phyloP scores from a whole-genome alignment of 2,329 filamentous ascomycete genomes.

The Cordyceps cicadae region DNA sequence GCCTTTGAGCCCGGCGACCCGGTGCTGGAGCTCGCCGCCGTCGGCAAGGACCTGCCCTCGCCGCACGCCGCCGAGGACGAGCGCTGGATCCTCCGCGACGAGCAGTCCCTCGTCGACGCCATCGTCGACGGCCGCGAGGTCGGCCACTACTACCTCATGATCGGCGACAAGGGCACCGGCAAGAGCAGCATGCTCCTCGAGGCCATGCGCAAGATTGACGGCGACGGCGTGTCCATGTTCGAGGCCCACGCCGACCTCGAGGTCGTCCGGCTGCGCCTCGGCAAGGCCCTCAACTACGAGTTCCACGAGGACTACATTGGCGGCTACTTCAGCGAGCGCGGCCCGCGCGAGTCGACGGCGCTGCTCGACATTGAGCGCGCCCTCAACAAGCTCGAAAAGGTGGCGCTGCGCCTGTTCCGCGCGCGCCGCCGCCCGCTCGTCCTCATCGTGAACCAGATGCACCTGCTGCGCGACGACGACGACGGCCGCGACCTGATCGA shows the following conservation, averaged over 20 bases:
- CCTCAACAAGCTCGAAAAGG: constrained; percentile 96
- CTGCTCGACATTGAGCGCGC: constrained; percentile 92
- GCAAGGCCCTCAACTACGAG: constrained; percentile 91
- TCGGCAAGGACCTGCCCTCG: constrained; percentile 47
- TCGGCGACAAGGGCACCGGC: constrained; percentile 92
- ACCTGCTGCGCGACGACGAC: constrained; percentile 83
- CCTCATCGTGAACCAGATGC: constrained; percentile 90
- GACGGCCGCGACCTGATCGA: constrained; percentile 91
- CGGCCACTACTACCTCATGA: constrained; percentile 84
- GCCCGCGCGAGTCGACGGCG: constrained; percentile 84
- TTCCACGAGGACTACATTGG: constrained; percentile 98
- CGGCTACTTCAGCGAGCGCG: constrained; percentile 87
- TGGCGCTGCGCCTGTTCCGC: constrained; percentile 65
- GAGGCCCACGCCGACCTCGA: constrained; percentile 93
- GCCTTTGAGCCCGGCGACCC: constrained; percentile 91
- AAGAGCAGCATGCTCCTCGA: constrained; percentile 96
- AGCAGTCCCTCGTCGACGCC: constrained; percentile 72
- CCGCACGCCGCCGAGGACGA: constrained; percentile 31
- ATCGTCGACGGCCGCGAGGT: constrained; percentile 66
- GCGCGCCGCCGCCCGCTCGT: constrained; percentile 62
- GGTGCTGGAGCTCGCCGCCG: constrained; percentile 70
- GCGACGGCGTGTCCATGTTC: constrained; percentile 86
- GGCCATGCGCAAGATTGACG: constrained; percentile 87
- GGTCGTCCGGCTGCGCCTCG: constrained; percentile 86
- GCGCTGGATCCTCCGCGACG: constrained; percentile 70